A percentile compares a stretch with the other conserved stretches of the same genome.
Conservation (phyloP, 2,329 filamentous ascomycete species). For the Diaporthe humulicola region DNA sequence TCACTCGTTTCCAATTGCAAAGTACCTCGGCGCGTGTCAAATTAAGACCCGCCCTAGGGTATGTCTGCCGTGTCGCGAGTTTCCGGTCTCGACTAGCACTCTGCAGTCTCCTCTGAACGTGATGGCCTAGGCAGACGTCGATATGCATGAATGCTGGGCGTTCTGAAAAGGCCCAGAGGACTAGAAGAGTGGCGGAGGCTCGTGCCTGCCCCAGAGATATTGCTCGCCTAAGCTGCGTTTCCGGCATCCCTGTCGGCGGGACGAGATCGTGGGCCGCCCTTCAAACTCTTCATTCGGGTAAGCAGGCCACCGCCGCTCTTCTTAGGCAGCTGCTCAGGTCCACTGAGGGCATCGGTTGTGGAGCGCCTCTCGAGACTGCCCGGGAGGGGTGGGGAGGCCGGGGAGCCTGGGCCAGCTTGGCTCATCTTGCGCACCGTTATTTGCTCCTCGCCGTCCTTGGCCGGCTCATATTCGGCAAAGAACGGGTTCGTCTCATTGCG, state of each 20-base stretch:
- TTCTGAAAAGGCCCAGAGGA: not conserved
- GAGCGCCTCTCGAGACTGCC: conserved; percentile 73
- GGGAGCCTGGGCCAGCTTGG: conserved; percentile 55
- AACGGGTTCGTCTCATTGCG: conserved; percentile 79
- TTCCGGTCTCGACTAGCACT: not conserved
- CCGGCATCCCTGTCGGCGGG: conserved; percentile 32
- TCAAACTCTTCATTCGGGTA: conserved; percentile 85
- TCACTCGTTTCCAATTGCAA: conserved; percentile 34
- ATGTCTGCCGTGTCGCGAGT: not conserved
- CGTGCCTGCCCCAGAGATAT: not conserved
- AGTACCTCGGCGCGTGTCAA: not conserved
- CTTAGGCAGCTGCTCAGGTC: conserved; percentile 56
- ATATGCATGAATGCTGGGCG: not conserved
- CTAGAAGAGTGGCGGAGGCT: conserved; percentile 15
- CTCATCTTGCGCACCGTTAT: conserved; percentile 59
- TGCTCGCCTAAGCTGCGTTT: conserved; percentile 28
- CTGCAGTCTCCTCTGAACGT: conserved; percentile 16
- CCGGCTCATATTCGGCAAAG: conserved; percentile 82
- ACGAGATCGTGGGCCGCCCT: conserved; percentile 65
- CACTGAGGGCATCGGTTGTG: conserved; percentile 68
- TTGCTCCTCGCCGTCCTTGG: conserved; percentile 65
- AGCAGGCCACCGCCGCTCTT: conserved; percentile 77
- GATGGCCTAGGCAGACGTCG: not conserved
- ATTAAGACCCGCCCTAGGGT: not conserved
- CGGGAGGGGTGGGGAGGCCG: conserved; percentile 70